These are phyloP conservation scores for Wickerhamomyces rabaulensis DNA, from an alignment of 805 yeast species.

Conservation along the genomic window DNA sequence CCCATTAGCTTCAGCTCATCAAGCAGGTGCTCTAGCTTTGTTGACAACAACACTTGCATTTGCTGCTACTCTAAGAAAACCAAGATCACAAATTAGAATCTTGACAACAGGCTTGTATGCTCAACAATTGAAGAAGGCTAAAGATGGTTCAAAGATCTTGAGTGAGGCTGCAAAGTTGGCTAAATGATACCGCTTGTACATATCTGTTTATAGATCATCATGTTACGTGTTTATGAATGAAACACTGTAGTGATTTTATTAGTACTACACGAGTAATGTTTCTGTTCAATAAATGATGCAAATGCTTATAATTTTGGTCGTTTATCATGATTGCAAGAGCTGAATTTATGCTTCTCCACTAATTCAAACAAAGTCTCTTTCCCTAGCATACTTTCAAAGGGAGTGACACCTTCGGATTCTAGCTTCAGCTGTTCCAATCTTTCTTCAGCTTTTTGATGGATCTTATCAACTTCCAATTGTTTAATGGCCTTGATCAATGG, in stretches of 20 bases:
- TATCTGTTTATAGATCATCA: neutral
- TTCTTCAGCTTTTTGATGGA: slow-evolving; percentile 21
- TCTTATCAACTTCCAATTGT: slow-evolving; percentile 16
- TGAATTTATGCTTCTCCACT: slow-evolving; percentile 12
- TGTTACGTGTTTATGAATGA: neutral
- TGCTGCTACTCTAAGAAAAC: slow-evolving; percentile 52
- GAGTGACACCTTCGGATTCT: slow-evolving; percentile 11
- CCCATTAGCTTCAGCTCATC: slow-evolving; percentile 91
- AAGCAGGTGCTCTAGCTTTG: slow-evolving; percentile 91
- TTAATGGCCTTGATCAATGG: slow-evolving; percentile 13
- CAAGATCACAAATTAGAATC: slow-evolving; percentile 40
- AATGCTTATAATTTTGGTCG: neutral
- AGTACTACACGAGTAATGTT: no score
- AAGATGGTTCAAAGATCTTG: slow-evolving; percentile 27
- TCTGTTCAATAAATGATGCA: no score
- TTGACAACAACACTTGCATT: slow-evolving; percentile 72
- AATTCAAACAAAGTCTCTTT: slow-evolving; percentile 10
- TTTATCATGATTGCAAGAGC: neutral
- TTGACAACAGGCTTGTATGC: slow-evolving; percentile 30
- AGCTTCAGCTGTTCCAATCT: slow-evolving; percentile 18
- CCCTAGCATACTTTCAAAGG: slow-evolving; percentile 15
- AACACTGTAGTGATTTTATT: no score
- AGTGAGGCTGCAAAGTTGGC: slow-evolving; percentile 32
- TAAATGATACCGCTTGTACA: slow-evolving; percentile 8
- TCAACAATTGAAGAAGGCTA: slow-evolving; percentile 21